Evolutionary conservation across 768 basidiomycete genomes (phyloP).

Genomic region (Mycena galericulata): DNA sequence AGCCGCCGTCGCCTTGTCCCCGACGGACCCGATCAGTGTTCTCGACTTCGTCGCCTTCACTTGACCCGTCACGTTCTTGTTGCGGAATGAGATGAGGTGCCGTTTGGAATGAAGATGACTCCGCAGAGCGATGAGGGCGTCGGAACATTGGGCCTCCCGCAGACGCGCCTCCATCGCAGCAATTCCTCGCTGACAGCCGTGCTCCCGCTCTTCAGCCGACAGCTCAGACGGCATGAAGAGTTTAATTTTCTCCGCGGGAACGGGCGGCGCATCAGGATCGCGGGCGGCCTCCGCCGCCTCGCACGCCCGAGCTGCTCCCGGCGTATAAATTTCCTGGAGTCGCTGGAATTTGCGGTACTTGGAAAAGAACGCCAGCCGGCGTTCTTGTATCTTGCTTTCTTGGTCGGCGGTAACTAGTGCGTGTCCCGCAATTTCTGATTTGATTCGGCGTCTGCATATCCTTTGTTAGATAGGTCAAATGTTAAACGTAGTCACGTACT

Average conservation of each 20-base stretch:
- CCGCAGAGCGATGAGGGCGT: too few relatives aligned
- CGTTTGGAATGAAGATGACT: constrained; percentile 17
- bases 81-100: constrained; percentile 5
- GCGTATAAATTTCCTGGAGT: constrained; percentile 17
- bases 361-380: neutral
- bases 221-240: constrained; percentile 8
- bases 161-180: too few relatives aligned
- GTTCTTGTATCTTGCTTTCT: constrained; percentile 20
- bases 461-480: too few relatives aligned
- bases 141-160: too few relatives aligned
- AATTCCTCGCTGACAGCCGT: too few relatives aligned
- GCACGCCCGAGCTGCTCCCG: constrained; percentile 1
- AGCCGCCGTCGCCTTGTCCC: too few relatives aligned
- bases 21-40: too few relatives aligned
- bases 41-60: neutral
- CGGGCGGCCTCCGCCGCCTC: constrained; percentile 10
- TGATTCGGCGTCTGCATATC: neutral
- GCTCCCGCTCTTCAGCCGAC: neutral
- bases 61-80: constrained; percentile 17
- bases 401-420: constrained; percentile 4
- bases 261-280: neutral
- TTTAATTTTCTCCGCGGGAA: neutral
- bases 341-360: constrained; percentile 19
- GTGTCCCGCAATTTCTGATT: neutral
- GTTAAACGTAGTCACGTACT: constrained; percentile 2